A percentile compares a stretch with the other conserved stretches of the same genome.
Conservation (phyloP, 495 filamentous ascomycete species). For the Penicillium verhagenii region DNA sequence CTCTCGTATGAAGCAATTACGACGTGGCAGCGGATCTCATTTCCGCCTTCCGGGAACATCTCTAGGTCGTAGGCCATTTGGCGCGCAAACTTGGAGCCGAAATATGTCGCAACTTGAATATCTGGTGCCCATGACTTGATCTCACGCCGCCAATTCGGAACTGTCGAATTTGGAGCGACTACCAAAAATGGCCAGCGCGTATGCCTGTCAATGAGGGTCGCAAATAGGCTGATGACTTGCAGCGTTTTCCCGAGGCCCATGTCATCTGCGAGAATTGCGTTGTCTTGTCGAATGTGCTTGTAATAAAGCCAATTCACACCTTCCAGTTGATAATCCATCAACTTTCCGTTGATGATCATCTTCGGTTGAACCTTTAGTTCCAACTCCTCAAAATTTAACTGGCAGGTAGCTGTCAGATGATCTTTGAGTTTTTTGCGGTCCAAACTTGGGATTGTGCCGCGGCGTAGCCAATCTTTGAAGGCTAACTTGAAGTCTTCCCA, state of each 20-base stretch:
- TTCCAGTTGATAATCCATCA: slow-evolving; percentile 93
- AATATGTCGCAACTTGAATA: slow-evolving; percentile 87
- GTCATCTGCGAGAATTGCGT: slow-evolving; percentile 95
- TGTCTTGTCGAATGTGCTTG: slow-evolving; percentile 76
- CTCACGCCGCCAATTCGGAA: slow-evolving; percentile 95
- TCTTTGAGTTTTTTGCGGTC: slow-evolving; percentile 51
- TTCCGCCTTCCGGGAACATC: slow-evolving; percentile 66
- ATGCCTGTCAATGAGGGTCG: slow-evolving; percentile 74
- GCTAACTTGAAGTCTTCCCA: slow-evolving; percentile 82
- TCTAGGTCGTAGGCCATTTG: slow-evolving; percentile 73
- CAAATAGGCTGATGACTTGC: slow-evolving; percentile 82
- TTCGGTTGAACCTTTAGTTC: slow-evolving; percentile 71
- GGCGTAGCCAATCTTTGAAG: slow-evolving; percentile 79
- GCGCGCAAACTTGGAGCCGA: slow-evolving; percentile 69
- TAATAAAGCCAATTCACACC: slow-evolving; percentile 98
- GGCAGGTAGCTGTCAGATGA: slow-evolving; percentile 60
- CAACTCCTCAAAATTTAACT: slow-evolving; percentile 64
- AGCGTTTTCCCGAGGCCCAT: slow-evolving; percentile 99
- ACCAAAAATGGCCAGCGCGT: slow-evolving; percentile 89
- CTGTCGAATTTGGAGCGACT: slow-evolving; percentile 91
- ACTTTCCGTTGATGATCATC: slow-evolving; percentile 69
- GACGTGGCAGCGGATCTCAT: slow-evolving; percentile 76
- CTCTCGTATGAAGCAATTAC: slow-evolving; percentile 95
- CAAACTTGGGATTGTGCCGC: slow-evolving; percentile 64
- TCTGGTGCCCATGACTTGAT: slow-evolving; percentile 90